Evolutionary conservation across 805 yeast genomes (phyloP), one percentile per base, ranked within the genome.

Genomic region (Zygosaccharomyces gambellarensis): DNA sequence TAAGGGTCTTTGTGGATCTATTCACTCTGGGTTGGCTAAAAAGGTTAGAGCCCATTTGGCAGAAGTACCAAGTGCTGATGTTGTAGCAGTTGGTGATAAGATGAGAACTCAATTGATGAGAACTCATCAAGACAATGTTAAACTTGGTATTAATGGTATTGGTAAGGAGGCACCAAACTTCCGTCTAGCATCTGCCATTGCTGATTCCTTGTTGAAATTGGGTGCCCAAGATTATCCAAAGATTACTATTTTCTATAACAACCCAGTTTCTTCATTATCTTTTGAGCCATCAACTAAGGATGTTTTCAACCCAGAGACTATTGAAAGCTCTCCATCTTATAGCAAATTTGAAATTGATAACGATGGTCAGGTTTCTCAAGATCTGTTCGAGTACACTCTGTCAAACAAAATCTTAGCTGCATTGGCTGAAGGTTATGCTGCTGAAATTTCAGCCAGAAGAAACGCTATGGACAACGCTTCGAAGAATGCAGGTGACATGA

Each of bases 401-500:
- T 90, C 98, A 59, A 90, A 88, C 81, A 81, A 89, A 65, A 79
- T 92, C 64, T 81, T 85, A 71, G 75, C 90, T 66, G 97, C 96
- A 54, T 80, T 90, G 80, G 92, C 97, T 58, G 97, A 94, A 71
- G 98, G 97, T 74, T 90, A 92, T 74, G 97, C 98, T 54, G 87
- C 98, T 51, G 99, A 92, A 80, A 81, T 90, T 60, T 85, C 95
- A 58, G 97, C 99, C 53, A 90, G 99, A 84, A 90, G 99, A 83
- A 92, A 89, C 71, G 98, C 99, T 62, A 92, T 92, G 99, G 99
- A 92, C 77, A 94, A 94, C 70, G 99, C 99, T 56, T 90, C 97
- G 62, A 92, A 94, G 94, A 92, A 92, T 71, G 99, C 99, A 57
- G 96, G 96, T 77, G 99, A 94, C 67, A 94, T 94, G 98, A 94